phyloP scores from a whole-genome alignment of 805 yeast species.

The Candida sithepensis region DNA sequence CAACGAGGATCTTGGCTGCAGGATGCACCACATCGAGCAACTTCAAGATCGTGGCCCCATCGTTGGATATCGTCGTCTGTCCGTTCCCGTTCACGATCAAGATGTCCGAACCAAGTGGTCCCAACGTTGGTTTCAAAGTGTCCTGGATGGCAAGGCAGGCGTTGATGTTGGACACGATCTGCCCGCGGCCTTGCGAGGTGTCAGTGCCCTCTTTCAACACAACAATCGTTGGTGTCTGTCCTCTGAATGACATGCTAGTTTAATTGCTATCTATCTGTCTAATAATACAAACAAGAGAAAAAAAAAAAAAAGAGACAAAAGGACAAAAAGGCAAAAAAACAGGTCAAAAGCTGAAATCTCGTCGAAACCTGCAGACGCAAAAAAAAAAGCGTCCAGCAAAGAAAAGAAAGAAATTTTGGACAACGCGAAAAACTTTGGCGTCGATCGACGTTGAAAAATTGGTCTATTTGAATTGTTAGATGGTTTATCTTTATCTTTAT shows the following conservation, averaged over 20 bases:
- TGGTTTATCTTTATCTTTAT: no score
- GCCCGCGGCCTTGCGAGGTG: constrained; percentile 94
- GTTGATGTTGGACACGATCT: constrained; percentile 89
- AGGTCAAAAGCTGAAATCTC: no score
- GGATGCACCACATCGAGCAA: constrained; percentile 95
- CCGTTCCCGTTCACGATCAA: constrained; percentile 76
- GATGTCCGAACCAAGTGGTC: constrained; percentile 96
- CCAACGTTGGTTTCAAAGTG: constrained; percentile 88
- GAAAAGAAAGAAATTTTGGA: not conserved
- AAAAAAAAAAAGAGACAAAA: not conserved
- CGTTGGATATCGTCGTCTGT: constrained; percentile 92
- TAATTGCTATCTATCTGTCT: not conserved
- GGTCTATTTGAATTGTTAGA: no score
- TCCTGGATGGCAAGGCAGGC: constrained; percentile 98
- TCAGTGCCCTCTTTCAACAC: constrained; percentile 98
- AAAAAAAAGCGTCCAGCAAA: no score
- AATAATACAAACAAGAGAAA: not conserved
- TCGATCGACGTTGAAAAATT: constrained; percentile 23
- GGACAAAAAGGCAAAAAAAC: not conserved
- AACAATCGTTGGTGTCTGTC: constrained; percentile 96
- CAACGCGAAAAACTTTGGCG: not conserved
- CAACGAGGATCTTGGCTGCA: constrained; percentile 94
- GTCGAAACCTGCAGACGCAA: no score
- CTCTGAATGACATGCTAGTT: constrained; percentile 82
- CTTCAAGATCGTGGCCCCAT: constrained; percentile 94